Evolutionary conservation across 164 flowering plant genomes (phyloP).

Genomic region (Vitis rupestris): DNA sequence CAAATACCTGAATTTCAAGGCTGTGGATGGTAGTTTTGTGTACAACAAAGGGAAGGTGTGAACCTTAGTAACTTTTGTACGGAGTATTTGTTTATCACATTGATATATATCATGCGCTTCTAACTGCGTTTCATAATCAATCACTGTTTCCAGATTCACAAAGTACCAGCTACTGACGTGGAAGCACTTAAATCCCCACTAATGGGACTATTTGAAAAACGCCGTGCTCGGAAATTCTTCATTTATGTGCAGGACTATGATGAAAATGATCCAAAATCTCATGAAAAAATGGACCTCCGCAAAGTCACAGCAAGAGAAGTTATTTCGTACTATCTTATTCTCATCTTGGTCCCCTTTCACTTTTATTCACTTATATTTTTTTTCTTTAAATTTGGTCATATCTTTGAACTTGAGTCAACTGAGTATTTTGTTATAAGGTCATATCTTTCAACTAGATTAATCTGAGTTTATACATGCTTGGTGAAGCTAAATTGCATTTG

Average conservation of each 20-base stretch:
- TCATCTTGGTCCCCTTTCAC: constrained; percentile 3
- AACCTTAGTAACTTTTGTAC: not conserved
- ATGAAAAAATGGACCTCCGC: constrained; percentile 79
- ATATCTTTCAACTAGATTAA: too few species aligned
- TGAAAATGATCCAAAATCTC: constrained; percentile 85
- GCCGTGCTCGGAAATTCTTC: constrained; percentile 89
- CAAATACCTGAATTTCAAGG: constrained; percentile 90
- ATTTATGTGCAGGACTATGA: constrained; percentile 94
- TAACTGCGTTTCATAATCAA: too few species aligned
- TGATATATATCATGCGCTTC: too few species aligned
- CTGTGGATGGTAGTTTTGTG: constrained; percentile 96
- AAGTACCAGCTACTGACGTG: constrained; percentile 96
- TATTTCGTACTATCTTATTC: constrained; percentile 50
- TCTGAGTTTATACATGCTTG: too few species aligned
- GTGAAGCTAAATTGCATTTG: too few species aligned
- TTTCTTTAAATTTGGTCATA: too few species aligned
- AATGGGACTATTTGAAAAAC: constrained; percentile 96
- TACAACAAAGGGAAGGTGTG: constrained; percentile 92
- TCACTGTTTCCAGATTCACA: constrained; percentile 53
- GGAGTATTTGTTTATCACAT: too few species aligned
- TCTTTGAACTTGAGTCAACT: too few species aligned
- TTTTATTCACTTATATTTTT: not conserved
- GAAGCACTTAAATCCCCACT: constrained; percentile 91
- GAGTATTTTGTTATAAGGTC: too few species aligned
- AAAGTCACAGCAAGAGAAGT: constrained; percentile 75